A percentile compares a stretch with the other conserved stretches of the same genome.
Conservation (phyloP, 768 basidiomycete genomes). For the Auricularia heimuer region DNA sequence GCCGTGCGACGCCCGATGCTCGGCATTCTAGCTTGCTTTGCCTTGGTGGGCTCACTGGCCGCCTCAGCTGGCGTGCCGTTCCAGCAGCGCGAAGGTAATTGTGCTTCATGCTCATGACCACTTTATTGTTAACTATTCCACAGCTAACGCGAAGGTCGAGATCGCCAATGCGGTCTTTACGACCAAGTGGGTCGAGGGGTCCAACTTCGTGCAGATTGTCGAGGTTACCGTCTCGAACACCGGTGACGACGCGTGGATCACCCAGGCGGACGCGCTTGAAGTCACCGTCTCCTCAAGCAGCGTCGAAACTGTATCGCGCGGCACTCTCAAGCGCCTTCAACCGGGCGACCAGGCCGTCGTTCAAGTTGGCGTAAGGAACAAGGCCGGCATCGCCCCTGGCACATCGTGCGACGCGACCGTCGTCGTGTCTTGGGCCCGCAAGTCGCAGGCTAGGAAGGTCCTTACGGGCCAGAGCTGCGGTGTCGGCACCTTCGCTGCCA, state of each 20-base stretch:
- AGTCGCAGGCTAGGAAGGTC: constrained; percentile 22
- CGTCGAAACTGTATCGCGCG: constrained; percentile 33
- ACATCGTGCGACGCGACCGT: constrained; percentile 19
- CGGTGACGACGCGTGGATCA: constrained; percentile 20
- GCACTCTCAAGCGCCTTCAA: constrained; percentile 34
- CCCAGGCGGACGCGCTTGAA: constrained; percentile 9
- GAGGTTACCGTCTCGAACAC: constrained; percentile 43
- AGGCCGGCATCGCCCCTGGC: constrained; percentile 20
- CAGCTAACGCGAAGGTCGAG: neutral
- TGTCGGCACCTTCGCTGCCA: constrained; percentile 13
- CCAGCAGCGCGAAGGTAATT: no score
- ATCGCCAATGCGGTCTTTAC: constrained; percentile 20
- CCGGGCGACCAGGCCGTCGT: constrained; percentile 40
- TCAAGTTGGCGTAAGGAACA: constrained; percentile 33
- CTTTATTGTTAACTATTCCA: neutral
- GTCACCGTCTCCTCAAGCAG: constrained; percentile 7
- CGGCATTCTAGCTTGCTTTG: no score
- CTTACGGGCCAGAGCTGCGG: constrained; percentile 33
- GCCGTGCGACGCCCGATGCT: no score
- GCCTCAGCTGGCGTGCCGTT: no score
- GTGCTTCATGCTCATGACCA: no score
- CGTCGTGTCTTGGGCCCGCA: constrained; percentile 27
- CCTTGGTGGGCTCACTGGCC: no score
- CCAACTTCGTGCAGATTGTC: constrained; percentile 33
- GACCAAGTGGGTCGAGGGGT: constrained; percentile 34